Evolutionary conservation across 805 yeast species (phyloP), one percentile per base, ranked within the genome.

Genomic region (Candida nanaspora): DNA sequence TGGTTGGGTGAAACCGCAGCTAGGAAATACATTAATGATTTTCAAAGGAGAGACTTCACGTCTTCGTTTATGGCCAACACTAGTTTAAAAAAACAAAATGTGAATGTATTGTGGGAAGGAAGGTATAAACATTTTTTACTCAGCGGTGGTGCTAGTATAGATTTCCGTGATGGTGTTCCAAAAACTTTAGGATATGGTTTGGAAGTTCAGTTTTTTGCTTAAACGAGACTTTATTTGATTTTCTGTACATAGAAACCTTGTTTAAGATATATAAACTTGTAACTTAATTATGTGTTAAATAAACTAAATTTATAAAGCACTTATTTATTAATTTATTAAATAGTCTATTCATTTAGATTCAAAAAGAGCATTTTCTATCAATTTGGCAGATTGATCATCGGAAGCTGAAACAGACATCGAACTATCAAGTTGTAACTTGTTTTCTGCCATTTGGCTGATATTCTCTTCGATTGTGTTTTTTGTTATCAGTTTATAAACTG

Each of bases 101-200:
- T 86, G 13, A 78, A 76, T 44, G 37, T 88, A 6, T 63, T 86
- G 35, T 91, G 97, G 96, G 96, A 86, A 52, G 96, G 97, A 0
- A 76, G 83, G 45, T 77, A 76, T 51, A 80, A 82, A 51, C 94
- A 86, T 33, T 84, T 91, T 56, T 58, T 91, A 39, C 65, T 89
- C 2, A 77, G 86, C 37, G 74, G 91, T 1, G 97, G 97, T 0
- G 68, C 77, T 6, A 77, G 72, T 41, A 44, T 85, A 3, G 64
- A 65, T 35, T 44, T 71, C 21, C 69, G 66, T 13, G 65, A 70
- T 1, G 56, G 62, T 19, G 61, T 59, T 4, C 82, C 83, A 3
- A 75, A 68, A 35, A 46, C 76, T 8, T 61, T 65, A 19, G 67
- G 68, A 25, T 65, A 79, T 50, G 91, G 91, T 1, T 46, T 83